Percentiles rank a stretch among this genome's conserved stretches.
Conservation (phyloP, 2,329 filamentous ascomycete genomes). For the Volutella citrinella region DNA sequence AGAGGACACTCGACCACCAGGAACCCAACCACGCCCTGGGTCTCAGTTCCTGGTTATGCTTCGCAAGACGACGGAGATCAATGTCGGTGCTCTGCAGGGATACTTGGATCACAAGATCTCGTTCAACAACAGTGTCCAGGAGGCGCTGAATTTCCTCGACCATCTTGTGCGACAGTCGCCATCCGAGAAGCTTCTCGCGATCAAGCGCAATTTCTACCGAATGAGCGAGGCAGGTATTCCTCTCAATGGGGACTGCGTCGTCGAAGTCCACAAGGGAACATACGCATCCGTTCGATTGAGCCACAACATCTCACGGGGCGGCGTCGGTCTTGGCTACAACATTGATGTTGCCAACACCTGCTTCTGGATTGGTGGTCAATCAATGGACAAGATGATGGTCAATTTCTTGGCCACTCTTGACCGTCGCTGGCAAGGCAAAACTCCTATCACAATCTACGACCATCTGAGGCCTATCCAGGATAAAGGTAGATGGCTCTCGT, state of each 20-base stretch:
- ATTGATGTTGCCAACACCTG: conserved; percentile 89
- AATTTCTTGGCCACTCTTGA: conserved; percentile 32
- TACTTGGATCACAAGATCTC: conserved; percentile 62
- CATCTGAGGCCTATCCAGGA: conserved; percentile 34
- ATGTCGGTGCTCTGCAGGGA: conserved; percentile 60
- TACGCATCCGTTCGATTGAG: conserved; percentile 82
- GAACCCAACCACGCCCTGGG: conserved; percentile 29
- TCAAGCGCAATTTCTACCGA: conserved; percentile 83
- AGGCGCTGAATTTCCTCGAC: conserved; percentile 87
- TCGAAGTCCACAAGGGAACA: conserved; percentile 83
- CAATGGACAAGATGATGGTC: conserved; percentile 36
- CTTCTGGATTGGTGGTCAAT: conserved; percentile 64
- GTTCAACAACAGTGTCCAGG: conserved; percentile 67
- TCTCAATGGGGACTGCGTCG: conserved; percentile 54
- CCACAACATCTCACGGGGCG: conserved; percentile 45
- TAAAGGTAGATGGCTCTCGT: conserved; percentile 31
- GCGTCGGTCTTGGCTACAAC: conserved; percentile 72
- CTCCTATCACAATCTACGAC: conserved; percentile 24
- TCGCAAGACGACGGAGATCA: conserved; percentile 62
- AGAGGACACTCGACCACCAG: conserved; percentile 49
- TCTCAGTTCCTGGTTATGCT: conserved; percentile 61
- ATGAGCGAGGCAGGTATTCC: conserved; percentile 43
- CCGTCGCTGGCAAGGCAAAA: conserved; percentile 22
- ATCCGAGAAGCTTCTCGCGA: conserved; percentile 60
- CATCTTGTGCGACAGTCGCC: conserved; percentile 83